phyloP scores from a whole-genome alignment of 768 basidiomycete species.

The Kwoniella sp. region DNA sequence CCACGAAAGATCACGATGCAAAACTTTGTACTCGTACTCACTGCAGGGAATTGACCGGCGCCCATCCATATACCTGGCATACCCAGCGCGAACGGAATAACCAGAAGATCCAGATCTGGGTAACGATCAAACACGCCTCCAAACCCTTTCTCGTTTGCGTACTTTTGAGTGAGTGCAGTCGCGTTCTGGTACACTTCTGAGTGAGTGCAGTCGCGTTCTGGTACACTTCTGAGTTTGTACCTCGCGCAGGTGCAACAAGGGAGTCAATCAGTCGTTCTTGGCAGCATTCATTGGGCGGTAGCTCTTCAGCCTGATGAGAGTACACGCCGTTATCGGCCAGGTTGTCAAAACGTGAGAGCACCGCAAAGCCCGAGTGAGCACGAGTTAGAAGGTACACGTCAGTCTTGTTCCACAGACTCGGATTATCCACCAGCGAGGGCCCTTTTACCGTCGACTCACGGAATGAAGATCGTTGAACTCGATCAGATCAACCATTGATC shows the following conservation, averaged over 20 bases:
- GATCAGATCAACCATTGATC: constrained; percentile 36
- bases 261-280: constrained; percentile 36
- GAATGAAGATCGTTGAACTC: constrained; percentile 43
- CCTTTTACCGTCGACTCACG: too few relatives aligned
- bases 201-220: constrained; percentile 27
- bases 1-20: too few relatives aligned
- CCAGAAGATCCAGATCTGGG: constrained; percentile 36
- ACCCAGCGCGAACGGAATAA: constrained; percentile 38
- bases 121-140: constrained; percentile 35
- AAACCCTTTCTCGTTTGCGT: constrained; percentile 30
- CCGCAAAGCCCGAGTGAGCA: too few relatives aligned
- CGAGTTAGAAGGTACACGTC: too few relatives aligned
- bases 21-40: too few relatives aligned
- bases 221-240: constrained; percentile 21
- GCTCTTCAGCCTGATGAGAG: constrained; percentile 34
- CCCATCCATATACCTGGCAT: constrained; percentile 28
- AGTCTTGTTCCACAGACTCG: too few relatives aligned
- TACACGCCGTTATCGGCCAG: too few relatives aligned
- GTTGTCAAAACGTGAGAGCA: too few relatives aligned
- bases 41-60: constrained; percentile 38
- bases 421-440: too few relatives aligned
- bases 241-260: constrained; percentile 7
- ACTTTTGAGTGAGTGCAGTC: constrained; percentile 24
- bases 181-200: too few relatives aligned
- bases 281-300: constrained; percentile 45